phyloP scores from a whole-genome alignment of 1,284 basidiomycete genomes.

The Mycena sp. region DNA sequence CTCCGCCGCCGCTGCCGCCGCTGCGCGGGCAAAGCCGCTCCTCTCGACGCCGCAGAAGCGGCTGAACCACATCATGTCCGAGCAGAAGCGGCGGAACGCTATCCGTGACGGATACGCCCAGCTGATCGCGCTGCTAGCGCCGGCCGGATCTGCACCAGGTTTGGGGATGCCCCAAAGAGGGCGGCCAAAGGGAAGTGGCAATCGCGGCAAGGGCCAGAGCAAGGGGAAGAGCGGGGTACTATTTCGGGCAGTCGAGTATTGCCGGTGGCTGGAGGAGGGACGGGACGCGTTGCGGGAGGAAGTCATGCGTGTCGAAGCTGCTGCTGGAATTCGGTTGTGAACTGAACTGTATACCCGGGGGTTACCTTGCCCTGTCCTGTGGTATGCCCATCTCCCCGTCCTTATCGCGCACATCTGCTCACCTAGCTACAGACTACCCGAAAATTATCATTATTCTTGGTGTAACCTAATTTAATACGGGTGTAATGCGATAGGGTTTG shows the following conservation, averaged over 20 bases:
- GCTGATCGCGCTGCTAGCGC: conserved; percentile 80
- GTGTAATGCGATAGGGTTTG: neutral
- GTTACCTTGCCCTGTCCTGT: conserved; percentile 1
- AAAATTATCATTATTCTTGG: conserved; percentile 4
- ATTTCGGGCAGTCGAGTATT: conserved; percentile 83
- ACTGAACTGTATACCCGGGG: neutral
- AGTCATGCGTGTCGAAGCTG: conserved; percentile 68
- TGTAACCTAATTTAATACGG: neutral
- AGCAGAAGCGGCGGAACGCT: conserved; percentile 90
- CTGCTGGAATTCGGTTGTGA: conserved; percentile 61
- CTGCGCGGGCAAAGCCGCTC: conserved; percentile 57
- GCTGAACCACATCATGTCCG: conserved; percentile 93
- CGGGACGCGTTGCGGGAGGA: conserved; percentile 70
- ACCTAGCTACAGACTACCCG: neutral
- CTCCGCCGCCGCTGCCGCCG: conserved; percentile 26
- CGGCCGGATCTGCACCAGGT: conserved; percentile 67
- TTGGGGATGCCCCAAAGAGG: conserved; percentile 81
- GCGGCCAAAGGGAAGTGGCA: conserved; percentile 81
- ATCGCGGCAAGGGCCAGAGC: conserved; percentile 66
- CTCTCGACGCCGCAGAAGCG: conserved; percentile 89
- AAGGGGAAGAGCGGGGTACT: conserved; percentile 86
- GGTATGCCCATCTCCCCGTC: neutral
- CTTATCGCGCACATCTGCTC: neutral
- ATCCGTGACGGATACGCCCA: conserved; percentile 91
- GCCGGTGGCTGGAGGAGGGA: conserved; percentile 79